Evolutionary conservation across 768 basidiomycete species (phyloP), one percentile per base, ranked within the genome.

Genomic region (Pleurotus tuber-regium): DNA sequence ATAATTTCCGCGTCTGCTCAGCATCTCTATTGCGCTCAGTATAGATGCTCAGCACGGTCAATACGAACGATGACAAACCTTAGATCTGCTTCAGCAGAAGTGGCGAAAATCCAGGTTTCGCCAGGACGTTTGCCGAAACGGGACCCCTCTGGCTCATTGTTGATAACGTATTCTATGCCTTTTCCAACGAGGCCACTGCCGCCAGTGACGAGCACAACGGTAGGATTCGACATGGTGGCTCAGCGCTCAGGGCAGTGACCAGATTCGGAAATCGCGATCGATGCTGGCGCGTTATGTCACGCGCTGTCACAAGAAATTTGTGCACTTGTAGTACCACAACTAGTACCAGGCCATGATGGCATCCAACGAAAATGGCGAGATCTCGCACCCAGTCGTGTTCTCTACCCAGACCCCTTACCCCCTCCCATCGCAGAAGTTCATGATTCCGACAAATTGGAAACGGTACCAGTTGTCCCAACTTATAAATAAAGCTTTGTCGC

Each of bases 381-480:
- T 66, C 7, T 74, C 78, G 5, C 77, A 80, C 43, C 81, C 87
- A 0, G 83, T 84, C 29, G 66, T 92, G 2, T 86, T 91, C 61
- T 86, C 83, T 14, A 92, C 91, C 0, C 76, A 84, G 49, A 82
- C 86, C 0, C 70, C 71, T 2, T 91, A 93, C 66, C 76, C 82
- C 9, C 79, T 96, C 10, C 93, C 89, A 0, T 77, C 84, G 1
- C 90, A 94, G 66, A 92, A 92, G 62, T 98, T 92, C 64, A 85
- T 97, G 83, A 86, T 98, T 12, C 96, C 97, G 1, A 75, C 84
- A 1, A 72, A 80, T 66, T 98, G 94, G 94, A 82, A 79, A 52
- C 84, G 96, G n/a, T 98, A 89, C 67, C 96, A 98, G 61, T 86
- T 99, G 26, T 98, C 95, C 1, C 93, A 98, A 54, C 86, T 98